Evolutionary conservation across 306 rosid genomes (phyloP), one percentile per base, ranked within the genome.

Genomic region (Lupinus albus): DNA sequence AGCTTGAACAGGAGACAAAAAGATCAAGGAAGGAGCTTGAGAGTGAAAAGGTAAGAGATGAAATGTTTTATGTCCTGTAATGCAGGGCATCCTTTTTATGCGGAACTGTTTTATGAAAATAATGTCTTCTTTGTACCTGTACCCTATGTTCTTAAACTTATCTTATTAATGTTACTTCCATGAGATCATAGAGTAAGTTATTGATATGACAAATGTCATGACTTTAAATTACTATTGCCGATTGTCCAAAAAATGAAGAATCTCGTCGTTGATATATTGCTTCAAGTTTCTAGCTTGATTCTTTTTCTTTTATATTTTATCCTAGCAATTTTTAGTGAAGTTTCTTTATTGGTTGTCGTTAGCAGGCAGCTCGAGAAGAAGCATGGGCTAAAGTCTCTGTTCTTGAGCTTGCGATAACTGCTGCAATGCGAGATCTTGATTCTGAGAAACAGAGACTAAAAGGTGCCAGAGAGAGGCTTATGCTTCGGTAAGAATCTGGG

Each of bases 351-450:
- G 80, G 73, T 63, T 75, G 84, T 78, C 11, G 91, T 82, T 86
- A 84, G 92, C 92, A 89, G 92, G 84, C 81, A 45, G 96, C 90
- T 74, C 89, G 87, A 81, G 92, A 89, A 78, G 96, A 89, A 78
- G 96, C 96, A 42, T 89, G 96, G 96, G 88, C 85, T 28, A 89
- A 89, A 72, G 96, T 86, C 79, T 84, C 96, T 45, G 71, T 75
- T 54, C 88, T 89, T 64, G 96, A 89, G 57, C 88, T 86, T 64
- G 96, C 84, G 83, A 89, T 89, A 68, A 89, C 75, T 75, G 79
- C 89, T 70, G 81, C 92, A 7, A 67, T 77, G 79, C 82, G 89
- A 62, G 92, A 89, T 75, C 87, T 89, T 76, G 89, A 86, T 67
- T 88, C 68, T 64, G 92, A 89, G 78, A 82, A 88, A 56, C 84